Evolutionary conservation across 345 rosid species (phyloP).

Genomic region (Cardamine occulta): DNA sequence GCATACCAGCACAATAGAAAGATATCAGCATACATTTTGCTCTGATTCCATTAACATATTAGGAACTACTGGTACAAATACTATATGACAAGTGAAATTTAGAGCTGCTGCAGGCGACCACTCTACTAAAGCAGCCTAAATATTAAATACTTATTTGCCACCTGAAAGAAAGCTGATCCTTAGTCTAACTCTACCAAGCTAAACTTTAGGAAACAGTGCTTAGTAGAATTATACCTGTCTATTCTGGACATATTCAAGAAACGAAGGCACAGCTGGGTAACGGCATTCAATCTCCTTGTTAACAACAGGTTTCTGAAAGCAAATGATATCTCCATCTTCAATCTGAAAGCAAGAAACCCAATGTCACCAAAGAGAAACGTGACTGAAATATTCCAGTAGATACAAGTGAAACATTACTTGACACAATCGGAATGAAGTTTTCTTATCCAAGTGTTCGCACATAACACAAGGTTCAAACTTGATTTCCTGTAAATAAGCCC

Average conservation of each 20-base stretch:
- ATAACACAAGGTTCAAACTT: conserved; percentile 87
- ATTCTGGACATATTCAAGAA: conserved; percentile 86
- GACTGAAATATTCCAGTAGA: background rate
- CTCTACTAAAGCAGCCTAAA: conserved; percentile 21
- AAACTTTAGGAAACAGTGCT: conserved; percentile 10
- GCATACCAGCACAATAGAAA: conserved; percentile 19
- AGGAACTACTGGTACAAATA: conserved; percentile 9
- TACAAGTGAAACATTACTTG: conserved; percentile 59
- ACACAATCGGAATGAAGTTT: conserved; percentile 61
- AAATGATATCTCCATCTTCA: conserved; percentile 93
- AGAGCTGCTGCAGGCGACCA: conserved; percentile 10
- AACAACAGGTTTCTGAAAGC: conserved; percentile 72
- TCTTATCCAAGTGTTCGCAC: conserved; percentile 88
- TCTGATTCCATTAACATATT: conserved; percentile 10
- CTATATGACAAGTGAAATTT: background rate
- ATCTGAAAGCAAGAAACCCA: conserved; percentile 53
- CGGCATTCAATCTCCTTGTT: conserved; percentile 57
- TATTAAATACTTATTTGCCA: background rate
- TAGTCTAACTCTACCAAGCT: conserved; percentile 14
- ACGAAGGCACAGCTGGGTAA: conserved; percentile 81
- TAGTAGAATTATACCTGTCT: conserved; percentile 64
- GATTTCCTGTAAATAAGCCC: conserved; percentile 67
- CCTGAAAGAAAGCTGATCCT: conserved; percentile 1
- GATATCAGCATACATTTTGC: conserved; percentile 3
- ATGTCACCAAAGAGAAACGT: conserved; percentile 21